Conservation (phyloP, 768 basidiomycete genomes). For the Auriscalpium vulgare region DNA sequence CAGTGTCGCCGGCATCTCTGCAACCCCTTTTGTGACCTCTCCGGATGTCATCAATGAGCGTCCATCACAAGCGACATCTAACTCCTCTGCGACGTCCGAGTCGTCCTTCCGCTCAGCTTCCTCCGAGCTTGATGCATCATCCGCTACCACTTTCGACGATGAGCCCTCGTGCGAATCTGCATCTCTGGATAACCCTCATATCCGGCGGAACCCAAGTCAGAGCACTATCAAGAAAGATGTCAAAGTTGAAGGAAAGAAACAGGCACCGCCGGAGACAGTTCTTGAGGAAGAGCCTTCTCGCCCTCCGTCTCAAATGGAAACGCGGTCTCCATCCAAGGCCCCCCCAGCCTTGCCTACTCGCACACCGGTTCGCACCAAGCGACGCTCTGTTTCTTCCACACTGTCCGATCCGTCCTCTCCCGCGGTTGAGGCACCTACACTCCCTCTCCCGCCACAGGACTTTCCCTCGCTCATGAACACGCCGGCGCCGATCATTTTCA, state of each 20-base stretch:
- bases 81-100: constrained; percentile 44
- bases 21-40: constrained; percentile 21
- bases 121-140: constrained; percentile 28
- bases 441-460: constrained; percentile 38
- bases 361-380: constrained; percentile 92
- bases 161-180: constrained; percentile 9
- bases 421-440: constrained; percentile 22
- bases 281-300: constrained; percentile 41
- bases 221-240: constrained; percentile 45
- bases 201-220: constrained; percentile 49
- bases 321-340: constrained; percentile 17
- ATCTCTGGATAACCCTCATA: constrained; percentile 19
- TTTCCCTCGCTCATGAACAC: constrained; percentile 56
- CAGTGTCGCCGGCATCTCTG: constrained; percentile 13
- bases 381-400: constrained; percentile 88
- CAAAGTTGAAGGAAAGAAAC: constrained; percentile 21
- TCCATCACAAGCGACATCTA: constrained; percentile 22
- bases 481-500: constrained; percentile 78
- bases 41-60: constrained; percentile 22
- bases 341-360: constrained; percentile 64
- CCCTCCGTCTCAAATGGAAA: constrained; percentile 18
- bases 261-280: constrained; percentile 39
- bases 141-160: constrained; percentile 53
- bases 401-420: constrained; percentile 57
- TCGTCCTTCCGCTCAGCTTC: constrained; percentile 24